These are phyloP conservation scores for Entomortierella chlamydospora DNA, from an alignment of 192 early-diverging fungal genomes.

Conservation along the genomic window DNA sequence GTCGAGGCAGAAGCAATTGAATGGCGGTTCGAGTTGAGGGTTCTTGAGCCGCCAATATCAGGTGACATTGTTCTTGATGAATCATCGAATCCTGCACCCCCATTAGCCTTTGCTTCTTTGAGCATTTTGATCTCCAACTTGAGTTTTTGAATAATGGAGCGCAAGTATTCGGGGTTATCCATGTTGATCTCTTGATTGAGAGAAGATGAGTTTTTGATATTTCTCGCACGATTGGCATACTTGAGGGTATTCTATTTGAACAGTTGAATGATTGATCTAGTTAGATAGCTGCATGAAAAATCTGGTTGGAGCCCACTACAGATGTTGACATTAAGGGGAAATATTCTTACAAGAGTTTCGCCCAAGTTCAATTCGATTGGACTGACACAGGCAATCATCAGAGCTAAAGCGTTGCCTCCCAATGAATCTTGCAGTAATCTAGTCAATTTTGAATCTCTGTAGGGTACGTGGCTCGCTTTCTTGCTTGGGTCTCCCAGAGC, in stretches of 20 bases:
- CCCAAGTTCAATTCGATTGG: constrained; percentile 85
- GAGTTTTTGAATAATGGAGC: constrained; percentile 71
- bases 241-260: constrained; percentile 87
- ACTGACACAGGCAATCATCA: constrained; percentile 96
- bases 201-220: constrained; percentile 92
- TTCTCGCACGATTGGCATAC: constrained; percentile 96
- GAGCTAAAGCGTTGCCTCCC: constrained; percentile 93
- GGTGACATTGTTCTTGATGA: not conserved
- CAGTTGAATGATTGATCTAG: not conserved
- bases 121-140: constrained; percentile 65
- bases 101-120: constrained; percentile 27
- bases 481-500: constrained; percentile 86
- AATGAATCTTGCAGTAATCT: constrained; percentile 95
- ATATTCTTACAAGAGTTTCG: constrained; percentile 76
- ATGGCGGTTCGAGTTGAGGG: constrained; percentile 26
- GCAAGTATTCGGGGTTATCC: constrained; percentile 74
- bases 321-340: no score
- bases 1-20: constrained; percentile 19
- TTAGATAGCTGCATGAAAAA: constrained; percentile 2
- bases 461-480: constrained; percentile 85
- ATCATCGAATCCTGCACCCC: constrained; percentile 1
- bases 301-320: no score
- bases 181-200: constrained; percentile 82
- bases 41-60: not conserved
- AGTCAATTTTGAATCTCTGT: constrained; percentile 97